Evolutionary conservation across 1,284 basidiomycete species (phyloP).

Genomic region (Thelephora terrestris): DNA sequence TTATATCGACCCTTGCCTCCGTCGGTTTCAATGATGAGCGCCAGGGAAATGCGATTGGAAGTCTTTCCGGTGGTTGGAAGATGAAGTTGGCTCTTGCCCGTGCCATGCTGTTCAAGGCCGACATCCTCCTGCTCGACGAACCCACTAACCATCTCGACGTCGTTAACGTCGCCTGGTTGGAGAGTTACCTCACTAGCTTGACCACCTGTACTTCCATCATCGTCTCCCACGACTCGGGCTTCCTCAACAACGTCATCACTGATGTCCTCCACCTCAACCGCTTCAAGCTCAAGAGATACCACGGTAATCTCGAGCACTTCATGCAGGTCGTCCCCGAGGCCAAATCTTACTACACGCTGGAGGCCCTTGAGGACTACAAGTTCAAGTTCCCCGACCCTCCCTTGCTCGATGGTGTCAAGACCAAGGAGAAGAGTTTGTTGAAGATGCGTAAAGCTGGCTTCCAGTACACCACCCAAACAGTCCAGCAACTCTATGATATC

Average conservation of each 20-base stretch:
- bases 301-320: slow-evolving; percentile 95
- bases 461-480: slow-evolving; percentile 83
- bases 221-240: slow-evolving; percentile 97
- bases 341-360: slow-evolving; percentile 95
- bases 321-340: slow-evolving; percentile 94
- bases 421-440: slow-evolving; percentile 94
- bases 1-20: slow-evolving; percentile 73
- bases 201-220: slow-evolving; percentile 95
- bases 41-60: slow-evolving; percentile 80
- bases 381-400: slow-evolving; percentile 96
- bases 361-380: slow-evolving; percentile 90
- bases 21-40: slow-evolving; percentile 89
- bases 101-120: slow-evolving; percentile 98
- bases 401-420: slow-evolving; percentile 98
- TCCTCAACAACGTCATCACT: slow-evolving; percentile 98
- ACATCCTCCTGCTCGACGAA: slow-evolving; percentile 94
- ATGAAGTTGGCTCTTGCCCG: slow-evolving; percentile 99
- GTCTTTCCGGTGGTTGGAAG: slow-evolving; percentile 99
- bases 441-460: slow-evolving; percentile 98
- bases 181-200: slow-evolving; percentile 86
- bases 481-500: slow-evolving; percentile 92
- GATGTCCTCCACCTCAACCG: slow-evolving; percentile 98
- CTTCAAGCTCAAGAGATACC: slow-evolving; percentile 97
- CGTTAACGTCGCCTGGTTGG: slow-evolving; percentile 94
- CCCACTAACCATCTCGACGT: slow-evolving; percentile 98